Base-by-base conservation (phyloP, 495 filamentous ascomycete genomes). In the Aspergillus diversus region DNA sequence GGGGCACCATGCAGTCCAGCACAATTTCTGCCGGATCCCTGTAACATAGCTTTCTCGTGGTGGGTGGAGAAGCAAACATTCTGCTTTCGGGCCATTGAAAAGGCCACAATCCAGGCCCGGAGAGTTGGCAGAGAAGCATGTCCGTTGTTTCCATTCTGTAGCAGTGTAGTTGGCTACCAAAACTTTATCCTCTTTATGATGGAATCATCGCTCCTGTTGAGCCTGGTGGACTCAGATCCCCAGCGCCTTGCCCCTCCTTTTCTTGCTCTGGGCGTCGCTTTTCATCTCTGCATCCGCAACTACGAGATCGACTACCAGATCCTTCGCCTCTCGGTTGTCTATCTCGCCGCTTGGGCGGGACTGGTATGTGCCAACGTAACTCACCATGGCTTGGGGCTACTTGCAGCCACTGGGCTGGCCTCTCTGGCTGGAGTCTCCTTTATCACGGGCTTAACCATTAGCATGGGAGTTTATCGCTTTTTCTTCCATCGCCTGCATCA, bases 381-480 rank as follows among this genome's bases (percentile, higher is more conserved):
- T 9, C 39, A 43, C 39, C 15, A 43, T 43, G 39, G 39, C 9
- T 43, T 43, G 39, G 39, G 15, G 39, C 39, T 43, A 1, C 39
- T 15, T 9, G 15, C 9, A 3, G 39, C 39, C 39, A 9, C 39
- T 15, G 39, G 39, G 3, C 39, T 43, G 3, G 39, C 39, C 1
- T 43, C 9, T 15, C 39, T 43, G 1, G 39, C 39, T 43, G 39
- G 39, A 9, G 1, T 15, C 15, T 43, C 39, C 15, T 43, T 43
- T 43, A 33, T 52, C 49, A 32, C 49, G 32, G 49, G 15, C 16
- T 11, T 67, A 2, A 27, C 11, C 13, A 32, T 43, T 12, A 85
- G 81, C 66, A 79, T 85, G n/a, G 42, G 75, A 16, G 47, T 78
- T 33, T 85, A 84, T 60, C 76, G 83, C 1, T 16, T 66, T 11